phyloP scores from a whole-genome alignment of 2,329 filamentous ascomycete species.

The Sclerotinia sclerotiorum region DNA sequence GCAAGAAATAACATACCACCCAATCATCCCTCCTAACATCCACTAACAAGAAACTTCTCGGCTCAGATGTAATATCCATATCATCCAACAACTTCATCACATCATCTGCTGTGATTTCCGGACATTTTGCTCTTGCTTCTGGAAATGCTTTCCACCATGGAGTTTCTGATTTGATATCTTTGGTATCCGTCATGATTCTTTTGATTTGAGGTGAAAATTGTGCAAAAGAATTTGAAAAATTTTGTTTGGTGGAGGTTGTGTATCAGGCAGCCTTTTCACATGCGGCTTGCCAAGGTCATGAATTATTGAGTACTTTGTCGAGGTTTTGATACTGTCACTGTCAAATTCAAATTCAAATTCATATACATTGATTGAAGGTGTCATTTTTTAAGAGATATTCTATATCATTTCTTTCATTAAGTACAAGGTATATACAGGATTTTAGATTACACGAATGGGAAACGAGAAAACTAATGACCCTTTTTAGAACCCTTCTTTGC shows the following conservation, averaged over 20 bases:
- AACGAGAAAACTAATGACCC: constrained; percentile 25
- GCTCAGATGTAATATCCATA: constrained; percentile 38
- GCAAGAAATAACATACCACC: constrained; percentile 41
- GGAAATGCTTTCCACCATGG: constrained; percentile 43
- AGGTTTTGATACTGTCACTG: not conserved
- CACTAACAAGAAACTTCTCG: constrained; percentile 48
- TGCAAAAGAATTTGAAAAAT: not conserved
- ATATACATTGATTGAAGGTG: not conserved
- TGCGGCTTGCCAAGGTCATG: constrained; percentile 2
- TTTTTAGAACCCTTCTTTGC: constrained; percentile 49
- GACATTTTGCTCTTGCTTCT: constrained; percentile 44
- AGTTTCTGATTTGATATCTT: constrained; percentile 15
- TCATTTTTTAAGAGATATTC: not conserved
- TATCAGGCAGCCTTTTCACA: not conserved
- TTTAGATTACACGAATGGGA: constrained; percentile 7
- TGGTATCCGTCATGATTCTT: constrained; percentile 21
- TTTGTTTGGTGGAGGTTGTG: constrained; percentile 4
- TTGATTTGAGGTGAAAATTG: constrained; percentile 5
- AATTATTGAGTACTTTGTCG: not conserved
- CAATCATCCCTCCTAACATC: constrained; percentile 56
- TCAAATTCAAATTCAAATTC: too few species aligned
- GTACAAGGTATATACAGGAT: constrained; percentile 19
- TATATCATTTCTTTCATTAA: constrained; percentile 17
- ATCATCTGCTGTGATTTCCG: constrained; percentile 44
- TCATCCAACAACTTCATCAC: constrained; percentile 47